phyloP scores from a whole-genome alignment of 1,284 basidiomycete species.

The Puccinia polysora region DNA sequence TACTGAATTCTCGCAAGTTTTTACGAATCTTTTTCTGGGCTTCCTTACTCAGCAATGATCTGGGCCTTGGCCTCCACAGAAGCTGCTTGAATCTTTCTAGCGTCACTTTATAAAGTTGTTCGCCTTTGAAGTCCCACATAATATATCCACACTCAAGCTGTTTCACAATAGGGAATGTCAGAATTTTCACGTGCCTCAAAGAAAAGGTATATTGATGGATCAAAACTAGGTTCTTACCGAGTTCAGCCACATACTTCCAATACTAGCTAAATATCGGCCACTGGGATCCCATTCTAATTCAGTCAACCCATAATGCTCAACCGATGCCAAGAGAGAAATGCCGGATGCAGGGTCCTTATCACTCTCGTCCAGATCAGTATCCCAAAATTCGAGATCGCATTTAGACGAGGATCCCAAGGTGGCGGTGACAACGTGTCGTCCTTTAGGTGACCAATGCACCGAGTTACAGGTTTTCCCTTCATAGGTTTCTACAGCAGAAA shows the following conservation, averaged over 20 bases:
- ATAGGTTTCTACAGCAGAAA: constrained; percentile 62
- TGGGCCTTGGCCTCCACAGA: constrained; percentile 91
- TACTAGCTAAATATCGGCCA: constrained; percentile 87
- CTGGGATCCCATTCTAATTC: constrained; percentile 98
- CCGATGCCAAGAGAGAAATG: constrained; percentile 73
- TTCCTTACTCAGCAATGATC: constrained; percentile 78
- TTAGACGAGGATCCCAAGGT: constrained; percentile 92
- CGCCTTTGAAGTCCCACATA: constrained; percentile 97
- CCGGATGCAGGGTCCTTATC: constrained; percentile 71
- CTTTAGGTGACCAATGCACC: constrained; percentile 94
- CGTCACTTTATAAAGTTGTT: constrained; percentile 73
- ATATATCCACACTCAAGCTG: constrained; percentile 94
- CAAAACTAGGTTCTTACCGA: constrained; percentile 60
- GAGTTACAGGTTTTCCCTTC: constrained; percentile 86
- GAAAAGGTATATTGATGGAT: not conserved
- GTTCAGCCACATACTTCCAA: constrained; percentile 90
- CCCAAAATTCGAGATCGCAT: constrained; percentile 98
- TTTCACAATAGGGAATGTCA: not conserved
- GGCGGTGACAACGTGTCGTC: constrained; percentile 89
- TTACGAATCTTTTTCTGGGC: constrained; percentile 81
- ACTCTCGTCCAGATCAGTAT: constrained; percentile 71
- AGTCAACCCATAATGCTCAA: constrained; percentile 97
- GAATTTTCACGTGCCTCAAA: not conserved
- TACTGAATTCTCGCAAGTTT: constrained; percentile 87
- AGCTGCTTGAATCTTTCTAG: constrained; percentile 98